A percentile compares a stretch with the other conserved stretches of the same genome.
phyloP scores from a whole-genome alignment of 768 basidiomycete species.

The Hemileccinum rubropunctum region DNA sequence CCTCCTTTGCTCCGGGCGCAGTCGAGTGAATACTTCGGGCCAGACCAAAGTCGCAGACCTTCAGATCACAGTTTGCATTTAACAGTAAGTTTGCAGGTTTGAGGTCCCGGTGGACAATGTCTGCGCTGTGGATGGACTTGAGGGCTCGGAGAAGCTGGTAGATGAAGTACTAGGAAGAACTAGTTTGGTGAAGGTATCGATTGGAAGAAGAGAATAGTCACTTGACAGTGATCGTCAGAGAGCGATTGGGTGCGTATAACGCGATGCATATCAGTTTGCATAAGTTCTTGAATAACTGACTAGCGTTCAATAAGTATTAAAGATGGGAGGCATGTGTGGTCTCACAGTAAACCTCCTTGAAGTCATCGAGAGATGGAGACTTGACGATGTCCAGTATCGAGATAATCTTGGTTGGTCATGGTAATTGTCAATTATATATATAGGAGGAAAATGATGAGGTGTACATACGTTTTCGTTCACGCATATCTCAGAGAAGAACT shows the following conservation, averaged over 20 bases:
- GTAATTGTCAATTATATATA: constrained; percentile 2
- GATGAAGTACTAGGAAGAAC: constrained; percentile 60
- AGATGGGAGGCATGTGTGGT: not conserved
- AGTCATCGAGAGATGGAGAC: constrained; percentile 67
- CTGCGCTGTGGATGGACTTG: constrained; percentile 86
- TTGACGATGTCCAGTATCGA: constrained; percentile 90
- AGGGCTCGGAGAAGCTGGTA: constrained; percentile 85
- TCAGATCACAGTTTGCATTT: constrained; percentile 88
- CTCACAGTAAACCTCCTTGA: constrained; percentile 87
- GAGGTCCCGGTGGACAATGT: constrained; percentile 73
- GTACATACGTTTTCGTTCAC: constrained; percentile 72
- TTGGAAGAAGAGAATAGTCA: constrained; percentile 25
- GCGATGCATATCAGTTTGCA: constrained; percentile 89
- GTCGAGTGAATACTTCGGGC: constrained; percentile 62
- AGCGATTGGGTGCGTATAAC: constrained; percentile 89
- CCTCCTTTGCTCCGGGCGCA: constrained; percentile 54
- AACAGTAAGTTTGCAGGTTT: constrained; percentile 88
- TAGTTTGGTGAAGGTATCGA: not conserved
- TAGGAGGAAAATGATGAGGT: not conserved
- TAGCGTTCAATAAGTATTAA: constrained; percentile 5
- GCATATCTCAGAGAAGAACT: constrained; percentile 78
- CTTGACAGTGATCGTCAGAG: constrained; percentile 88
- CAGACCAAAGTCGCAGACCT: constrained; percentile 87
- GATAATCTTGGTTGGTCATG: constrained; percentile 60
- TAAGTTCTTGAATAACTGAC: constrained; percentile 79